These are phyloP conservation scores for Exophiala phaeomuriformis DNA, from an alignment of 2,329 filamentous ascomycete species.

Conservation along the genomic window DNA sequence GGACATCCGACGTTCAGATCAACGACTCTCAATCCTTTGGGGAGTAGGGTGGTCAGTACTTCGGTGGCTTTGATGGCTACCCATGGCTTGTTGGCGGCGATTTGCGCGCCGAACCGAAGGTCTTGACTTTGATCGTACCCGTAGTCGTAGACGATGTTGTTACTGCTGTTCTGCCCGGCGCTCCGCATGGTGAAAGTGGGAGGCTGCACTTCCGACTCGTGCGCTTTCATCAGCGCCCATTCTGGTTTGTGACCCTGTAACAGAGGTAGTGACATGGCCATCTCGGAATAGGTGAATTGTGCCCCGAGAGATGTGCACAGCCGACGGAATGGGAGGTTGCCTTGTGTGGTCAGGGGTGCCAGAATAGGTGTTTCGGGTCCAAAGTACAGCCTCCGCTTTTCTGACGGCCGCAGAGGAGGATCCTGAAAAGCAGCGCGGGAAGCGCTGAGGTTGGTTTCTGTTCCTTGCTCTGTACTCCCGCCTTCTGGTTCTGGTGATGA, in stretches of 20 bases:
- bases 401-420: constrained; percentile 78
- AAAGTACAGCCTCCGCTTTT: constrained; percentile 92
- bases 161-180: constrained; percentile 25
- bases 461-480: constrained; percentile 37
- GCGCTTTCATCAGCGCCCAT: constrained; percentile 91
- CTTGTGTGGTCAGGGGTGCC: constrained; percentile 93
- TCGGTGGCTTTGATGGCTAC: constrained; percentile 83
- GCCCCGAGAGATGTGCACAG: constrained; percentile 84
- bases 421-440: constrained; percentile 76
- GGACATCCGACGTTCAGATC: constrained; percentile 97
- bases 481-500: constrained; percentile 28
- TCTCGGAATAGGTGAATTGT: constrained; percentile 93
- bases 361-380: constrained; percentile 85
- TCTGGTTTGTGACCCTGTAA: constrained; percentile 85
- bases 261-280: constrained; percentile 87
- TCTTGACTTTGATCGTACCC: constrained; percentile 78
- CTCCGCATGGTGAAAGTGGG: constrained; percentile 55
- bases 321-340: constrained; percentile 88
- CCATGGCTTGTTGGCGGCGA: constrained; percentile 88
- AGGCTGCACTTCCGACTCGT: constrained; percentile 69
- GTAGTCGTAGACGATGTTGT: constrained; percentile 62
- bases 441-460: constrained; percentile 47
- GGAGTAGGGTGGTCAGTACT: constrained; percentile 65
- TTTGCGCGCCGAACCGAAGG: constrained; percentile 83
- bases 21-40: constrained; percentile 70